Conservation (phyloP, 495 filamentous ascomycete genomes). For the Viridothelium virens region DNA sequence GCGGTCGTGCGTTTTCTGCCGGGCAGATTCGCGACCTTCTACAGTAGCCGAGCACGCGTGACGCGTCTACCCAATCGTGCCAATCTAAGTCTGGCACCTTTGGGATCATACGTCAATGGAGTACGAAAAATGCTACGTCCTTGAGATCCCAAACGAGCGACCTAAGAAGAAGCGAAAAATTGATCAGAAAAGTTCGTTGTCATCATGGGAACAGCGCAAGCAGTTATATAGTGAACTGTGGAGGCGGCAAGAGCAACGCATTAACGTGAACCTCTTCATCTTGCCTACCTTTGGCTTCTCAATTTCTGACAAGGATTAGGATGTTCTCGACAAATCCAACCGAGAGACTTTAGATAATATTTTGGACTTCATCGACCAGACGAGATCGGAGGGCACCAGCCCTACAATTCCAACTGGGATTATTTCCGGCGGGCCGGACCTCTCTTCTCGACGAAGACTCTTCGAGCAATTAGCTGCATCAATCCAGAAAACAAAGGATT, state of each 20-base stretch:
- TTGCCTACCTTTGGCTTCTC: neutral
- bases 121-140: constrained; percentile 34
- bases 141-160: constrained; percentile 22
- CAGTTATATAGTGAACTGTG: constrained; percentile 59
- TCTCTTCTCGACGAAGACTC: constrained; percentile 65
- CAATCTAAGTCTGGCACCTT: neutral
- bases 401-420: constrained; percentile 63
- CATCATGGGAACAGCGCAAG: constrained; percentile 43
- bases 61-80: too few species aligned
- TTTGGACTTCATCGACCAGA: constrained; percentile 50
- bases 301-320: constrained; percentile 28
- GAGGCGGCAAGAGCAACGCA: constrained; percentile 56
- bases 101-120: constrained; percentile 25
- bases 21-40: too few species aligned
- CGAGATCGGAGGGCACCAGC: constrained; percentile 32
- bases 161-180: constrained; percentile 30
- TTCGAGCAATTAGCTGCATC: constrained; percentile 58
- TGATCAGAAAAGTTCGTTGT: constrained; percentile 18
- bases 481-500: constrained; percentile 41
- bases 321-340: constrained; percentile 58
- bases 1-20: too few species aligned
- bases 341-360: constrained; percentile 54
- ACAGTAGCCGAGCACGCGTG: neutral
- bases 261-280: constrained; percentile 51
- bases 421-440: constrained; percentile 78